These are phyloP conservation scores for Wickerhamiella pararugosa DNA, from an alignment of 1,139 yeast species.

Conservation along the genomic window DNA sequence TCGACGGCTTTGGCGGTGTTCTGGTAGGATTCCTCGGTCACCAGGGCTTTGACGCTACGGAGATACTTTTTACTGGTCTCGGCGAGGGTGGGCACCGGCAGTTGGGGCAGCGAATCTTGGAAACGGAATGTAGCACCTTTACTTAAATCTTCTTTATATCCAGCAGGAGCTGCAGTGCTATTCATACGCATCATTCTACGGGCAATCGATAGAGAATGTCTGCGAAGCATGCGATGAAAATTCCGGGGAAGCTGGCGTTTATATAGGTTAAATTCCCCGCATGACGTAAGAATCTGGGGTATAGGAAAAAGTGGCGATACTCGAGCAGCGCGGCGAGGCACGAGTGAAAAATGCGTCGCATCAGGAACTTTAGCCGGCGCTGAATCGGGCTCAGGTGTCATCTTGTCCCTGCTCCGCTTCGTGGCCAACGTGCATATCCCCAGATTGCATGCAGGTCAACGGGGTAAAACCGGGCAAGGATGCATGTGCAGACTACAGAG, in stretches of 20 bases:
- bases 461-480: no score
- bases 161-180: constrained; percentile 23
- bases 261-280: no score
- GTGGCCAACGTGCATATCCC: no score
- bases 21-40: constrained; percentile 39
- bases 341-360: no score
- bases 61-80: constrained; percentile 60
- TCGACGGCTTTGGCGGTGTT: constrained; percentile 46
- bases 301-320: no score
- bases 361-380: no score
- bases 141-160: constrained; percentile 25
- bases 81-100: constrained; percentile 76
- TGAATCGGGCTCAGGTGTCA: no score
- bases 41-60: constrained; percentile 56
- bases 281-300: no score
- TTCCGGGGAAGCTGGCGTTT: background rate
- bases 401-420: no score
- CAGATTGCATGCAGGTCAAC: no score
- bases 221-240: constrained; percentile 3
- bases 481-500: no score
- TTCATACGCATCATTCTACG: constrained; percentile 13
- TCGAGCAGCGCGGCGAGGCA: no score
- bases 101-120: constrained; percentile 62
- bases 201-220: constrained; percentile 4
- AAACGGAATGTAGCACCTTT: constrained; percentile 60